Conservation (phyloP, 2,329 filamentous ascomycete species). For the Exophiala mesophila region DNA sequence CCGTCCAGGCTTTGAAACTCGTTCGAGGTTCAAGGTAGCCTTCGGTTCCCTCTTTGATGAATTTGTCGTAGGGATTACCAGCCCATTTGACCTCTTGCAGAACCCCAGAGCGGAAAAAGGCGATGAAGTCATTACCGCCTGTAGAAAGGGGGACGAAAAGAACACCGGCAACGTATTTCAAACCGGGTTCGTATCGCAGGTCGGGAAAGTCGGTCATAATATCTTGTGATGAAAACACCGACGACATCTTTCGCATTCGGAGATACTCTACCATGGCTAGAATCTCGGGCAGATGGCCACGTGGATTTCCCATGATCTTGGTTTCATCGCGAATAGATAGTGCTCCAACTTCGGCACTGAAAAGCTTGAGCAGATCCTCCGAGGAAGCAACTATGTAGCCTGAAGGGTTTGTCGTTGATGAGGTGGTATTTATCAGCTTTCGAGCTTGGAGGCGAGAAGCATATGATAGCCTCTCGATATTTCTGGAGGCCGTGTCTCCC, state of each 20-base stretch:
- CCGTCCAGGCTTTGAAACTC: conserved; percentile 76
- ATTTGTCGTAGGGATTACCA: conserved; percentile 79
- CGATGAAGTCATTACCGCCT: conserved; percentile 77
- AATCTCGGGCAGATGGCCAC: conserved; percentile 75
- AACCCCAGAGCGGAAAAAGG: conserved; percentile 79
- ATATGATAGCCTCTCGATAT: conserved; percentile 83
- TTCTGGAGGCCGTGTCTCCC: conserved; percentile 78
- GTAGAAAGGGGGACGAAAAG: conserved; percentile 75
- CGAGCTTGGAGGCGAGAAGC: conserved; percentile 77
- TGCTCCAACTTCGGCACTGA: conserved; percentile 81
- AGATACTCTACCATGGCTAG: conserved; percentile 81
- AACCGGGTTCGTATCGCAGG: conserved; percentile 71
- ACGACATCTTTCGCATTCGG: conserved; percentile 66
- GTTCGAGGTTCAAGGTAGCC: conserved; percentile 71
- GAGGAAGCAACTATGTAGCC: conserved; percentile 89
- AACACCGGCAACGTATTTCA: conserved; percentile 70
- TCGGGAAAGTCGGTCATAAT: conserved; percentile 74
- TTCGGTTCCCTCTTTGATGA: conserved; percentile 65
- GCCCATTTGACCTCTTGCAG: conserved; percentile 76
- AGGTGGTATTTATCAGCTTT: conserved; percentile 81
- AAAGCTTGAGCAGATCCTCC: conserved; percentile 75
- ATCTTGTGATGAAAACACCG: conserved; percentile 74
- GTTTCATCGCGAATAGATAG: conserved; percentile 84
- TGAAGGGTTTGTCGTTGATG: conserved; percentile 74
- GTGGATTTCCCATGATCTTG: conserved; percentile 66